phyloP scores from a whole-genome alignment of 768 basidiomycete species.

The Podaxis sp. region DNA sequence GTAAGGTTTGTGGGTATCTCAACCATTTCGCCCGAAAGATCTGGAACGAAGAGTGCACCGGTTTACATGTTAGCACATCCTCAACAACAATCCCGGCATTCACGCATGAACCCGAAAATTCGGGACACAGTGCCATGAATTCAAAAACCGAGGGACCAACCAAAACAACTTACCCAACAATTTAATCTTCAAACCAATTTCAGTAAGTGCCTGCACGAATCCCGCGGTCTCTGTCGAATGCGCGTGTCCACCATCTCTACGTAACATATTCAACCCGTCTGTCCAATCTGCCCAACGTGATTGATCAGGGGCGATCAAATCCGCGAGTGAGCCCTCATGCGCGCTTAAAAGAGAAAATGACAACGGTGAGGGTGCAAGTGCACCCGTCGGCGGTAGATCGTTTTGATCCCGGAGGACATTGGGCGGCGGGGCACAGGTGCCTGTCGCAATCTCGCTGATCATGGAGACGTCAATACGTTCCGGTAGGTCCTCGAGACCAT shows the following conservation, averaged over 20 bases:
- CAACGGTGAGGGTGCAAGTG: constrained; percentile 60
- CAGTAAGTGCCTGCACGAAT: constrained; percentile 84
- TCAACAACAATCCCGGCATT: neutral
- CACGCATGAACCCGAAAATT: neutral
- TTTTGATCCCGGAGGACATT: constrained; percentile 61
- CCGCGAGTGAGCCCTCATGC: constrained; percentile 71
- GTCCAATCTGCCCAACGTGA: constrained; percentile 93
- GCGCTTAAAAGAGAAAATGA: constrained; percentile 77
- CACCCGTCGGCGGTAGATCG: constrained; percentile 54
- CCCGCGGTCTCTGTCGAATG: constrained; percentile 83
- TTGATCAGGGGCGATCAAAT: constrained; percentile 75
- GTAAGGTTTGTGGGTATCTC: constrained; percentile 82
- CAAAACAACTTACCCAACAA: constrained; percentile 60
- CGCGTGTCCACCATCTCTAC: constrained; percentile 80
- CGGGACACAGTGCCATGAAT: neutral
- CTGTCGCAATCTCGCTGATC: constrained; percentile 79
- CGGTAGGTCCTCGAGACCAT: constrained; percentile 83
- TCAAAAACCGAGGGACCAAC: neutral
- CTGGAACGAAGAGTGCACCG: constrained; percentile 35
- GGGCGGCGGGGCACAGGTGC: constrained; percentile 69
- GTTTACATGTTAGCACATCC: neutral
- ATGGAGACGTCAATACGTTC: constrained; percentile 80
- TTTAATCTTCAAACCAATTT: constrained; percentile 91
- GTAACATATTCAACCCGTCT: constrained; percentile 86
- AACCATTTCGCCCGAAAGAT: constrained; percentile 86